Percentiles rank a stretch among this genome's conserved stretches.
phyloP scores from a whole-genome alignment of 192 early-diverging fungal genomes.

The Neocallimastix lanati region DNA sequence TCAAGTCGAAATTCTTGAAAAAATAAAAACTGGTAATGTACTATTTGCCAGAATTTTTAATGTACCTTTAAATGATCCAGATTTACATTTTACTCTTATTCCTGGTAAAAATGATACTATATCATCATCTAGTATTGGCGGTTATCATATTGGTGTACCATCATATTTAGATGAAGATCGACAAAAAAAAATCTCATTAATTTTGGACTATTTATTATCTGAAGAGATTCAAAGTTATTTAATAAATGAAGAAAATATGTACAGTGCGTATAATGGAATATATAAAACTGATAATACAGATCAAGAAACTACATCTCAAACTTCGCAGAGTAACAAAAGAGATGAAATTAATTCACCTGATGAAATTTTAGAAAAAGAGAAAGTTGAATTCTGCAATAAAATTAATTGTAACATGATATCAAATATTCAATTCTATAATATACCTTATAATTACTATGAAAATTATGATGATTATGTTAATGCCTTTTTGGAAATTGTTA shows the following conservation, averaged over 20 bases:
- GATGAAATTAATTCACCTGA: too few relatives aligned
- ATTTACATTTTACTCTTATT: background rate
- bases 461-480: background rate
- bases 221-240: background rate
- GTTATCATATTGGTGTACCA: background rate
- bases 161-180: background rate
- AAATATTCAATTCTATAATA: background rate
- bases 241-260: background rate
- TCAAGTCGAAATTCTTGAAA: background rate
- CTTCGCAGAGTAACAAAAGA: too few relatives aligned
- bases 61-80: background rate
- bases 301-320: too few relatives aligned
- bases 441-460: background rate
- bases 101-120: background rate
- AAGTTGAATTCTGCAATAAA: background rate
- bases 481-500: background rate
- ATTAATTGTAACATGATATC: background rate
- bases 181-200: background rate
- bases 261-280: background rate
- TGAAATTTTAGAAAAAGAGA: too few relatives aligned
- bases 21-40: background rate
- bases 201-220: background rate
- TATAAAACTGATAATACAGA: too few relatives aligned
- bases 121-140: background rate
- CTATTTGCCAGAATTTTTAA: background rate